A percentile compares a stretch with the other conserved stretches of the same genome.
phyloP scores from a whole-genome alignment of 2,329 filamentous ascomycete species.

The Herpotrichia juniperi region DNA sequence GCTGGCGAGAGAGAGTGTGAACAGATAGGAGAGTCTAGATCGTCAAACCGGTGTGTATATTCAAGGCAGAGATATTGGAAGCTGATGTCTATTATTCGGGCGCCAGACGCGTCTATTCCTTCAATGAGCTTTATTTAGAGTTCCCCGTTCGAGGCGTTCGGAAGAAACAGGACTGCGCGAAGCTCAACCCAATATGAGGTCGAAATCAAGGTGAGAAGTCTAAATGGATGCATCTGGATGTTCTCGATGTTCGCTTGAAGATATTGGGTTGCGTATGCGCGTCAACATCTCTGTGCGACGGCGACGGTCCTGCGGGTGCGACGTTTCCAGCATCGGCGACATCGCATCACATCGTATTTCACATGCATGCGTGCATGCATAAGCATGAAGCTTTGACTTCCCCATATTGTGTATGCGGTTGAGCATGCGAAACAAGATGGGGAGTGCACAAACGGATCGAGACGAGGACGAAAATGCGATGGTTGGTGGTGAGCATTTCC shows the following conservation, averaged over 20 bases:
- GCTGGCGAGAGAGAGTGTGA: not conserved
- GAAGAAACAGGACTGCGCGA: too few species aligned
- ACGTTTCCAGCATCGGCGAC: conserved; percentile 1
- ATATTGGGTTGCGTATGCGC: not conserved
- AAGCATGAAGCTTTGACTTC: not conserved
- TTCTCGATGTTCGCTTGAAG: too few species aligned
- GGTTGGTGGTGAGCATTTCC: conserved; percentile 1
- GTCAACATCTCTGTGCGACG: not conserved
- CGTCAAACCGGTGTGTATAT: not conserved
- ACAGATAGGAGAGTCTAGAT: not conserved
- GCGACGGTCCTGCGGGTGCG: conserved; percentile 4
- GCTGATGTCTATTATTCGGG: not conserved
- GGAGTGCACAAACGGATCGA: conserved; percentile 1
- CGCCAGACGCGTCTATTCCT: not conserved
- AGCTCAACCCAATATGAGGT: too few species aligned
- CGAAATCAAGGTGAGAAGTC: too few species aligned
- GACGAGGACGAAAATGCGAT: not conserved
- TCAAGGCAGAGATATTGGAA: not conserved
- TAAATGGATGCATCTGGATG: too few species aligned
- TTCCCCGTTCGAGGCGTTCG: too few species aligned
- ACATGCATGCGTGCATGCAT: conserved; percentile 5
- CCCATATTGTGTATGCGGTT: not conserved
- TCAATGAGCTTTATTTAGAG: too few species aligned
- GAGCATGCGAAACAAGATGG: too few species aligned
- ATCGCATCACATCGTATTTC: conserved; percentile 3